These are phyloP conservation scores for Agaricus subrufescens DNA, from an alignment of 768 basidiomycete species.

Conservation along the genomic window DNA sequence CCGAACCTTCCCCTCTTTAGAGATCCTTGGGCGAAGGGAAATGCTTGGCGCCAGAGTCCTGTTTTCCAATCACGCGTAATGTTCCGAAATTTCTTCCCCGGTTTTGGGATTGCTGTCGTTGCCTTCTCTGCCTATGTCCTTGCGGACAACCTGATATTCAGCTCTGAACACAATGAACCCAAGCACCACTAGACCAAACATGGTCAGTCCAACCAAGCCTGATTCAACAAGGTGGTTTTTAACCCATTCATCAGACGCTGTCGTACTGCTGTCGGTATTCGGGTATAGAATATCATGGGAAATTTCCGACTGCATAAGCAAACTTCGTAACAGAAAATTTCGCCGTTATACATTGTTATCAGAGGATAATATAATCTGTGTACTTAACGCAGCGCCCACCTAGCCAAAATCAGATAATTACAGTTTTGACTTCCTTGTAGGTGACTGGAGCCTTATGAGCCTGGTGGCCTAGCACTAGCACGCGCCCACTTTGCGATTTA, in stretches of 20 bases:
- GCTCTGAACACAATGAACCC: slow-evolving; percentile 16
- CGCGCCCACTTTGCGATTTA: too few relatives aligned
- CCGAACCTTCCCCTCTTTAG: slow-evolving; percentile 70
- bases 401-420: too few relatives aligned
- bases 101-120: slow-evolving; percentile 88
- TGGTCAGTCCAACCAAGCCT: background rate
- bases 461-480: too few relatives aligned
- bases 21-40: slow-evolving; percentile 92
- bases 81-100: slow-evolving; percentile 90
- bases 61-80: slow-evolving; percentile 83
- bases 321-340: background rate
- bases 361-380: too few relatives aligned
- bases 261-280: background rate
- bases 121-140: slow-evolving; percentile 91
- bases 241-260: background rate
- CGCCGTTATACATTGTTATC: too few relatives aligned
- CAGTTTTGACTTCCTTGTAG: too few relatives aligned
- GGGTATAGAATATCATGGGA: background rate
- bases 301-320: too few relatives aligned
- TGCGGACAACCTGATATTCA: slow-evolving; percentile 66
- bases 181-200: slow-evolving; percentile 20
- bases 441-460: too few relatives aligned
- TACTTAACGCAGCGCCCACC: too few relatives aligned
- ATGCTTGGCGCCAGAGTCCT: slow-evolving; percentile 90
- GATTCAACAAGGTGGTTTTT: background rate